Evolutionary conservation across 2,329 filamentous ascomycete genomes (phyloP).

Genomic region (Dothidotthia symphoricarpi): DNA sequence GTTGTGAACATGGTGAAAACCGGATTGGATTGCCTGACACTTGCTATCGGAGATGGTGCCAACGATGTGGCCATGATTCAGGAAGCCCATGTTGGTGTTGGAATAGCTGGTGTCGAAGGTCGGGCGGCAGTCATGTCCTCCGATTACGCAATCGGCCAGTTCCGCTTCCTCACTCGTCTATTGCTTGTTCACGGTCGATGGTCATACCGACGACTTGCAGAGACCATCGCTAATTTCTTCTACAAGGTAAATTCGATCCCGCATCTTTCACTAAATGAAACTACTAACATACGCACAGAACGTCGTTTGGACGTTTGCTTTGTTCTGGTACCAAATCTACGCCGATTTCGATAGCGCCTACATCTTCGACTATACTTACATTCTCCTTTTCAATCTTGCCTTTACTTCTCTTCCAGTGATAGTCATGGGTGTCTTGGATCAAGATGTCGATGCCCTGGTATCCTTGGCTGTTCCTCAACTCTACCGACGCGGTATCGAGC

Average conservation of each 20-base stretch:
- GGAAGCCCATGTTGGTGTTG: slow-evolving; percentile 83
- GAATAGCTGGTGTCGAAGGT: slow-evolving; percentile 83
- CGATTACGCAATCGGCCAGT: slow-evolving; percentile 87
- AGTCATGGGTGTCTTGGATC: slow-evolving; percentile 93
- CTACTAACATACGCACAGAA: slow-evolving; percentile 57
- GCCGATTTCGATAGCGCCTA: slow-evolving; percentile 96
- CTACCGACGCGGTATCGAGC: slow-evolving; percentile 92
- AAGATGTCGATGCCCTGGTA: slow-evolving; percentile 92
- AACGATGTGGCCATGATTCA: slow-evolving; percentile 96
- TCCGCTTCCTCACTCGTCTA: slow-evolving; percentile 76
- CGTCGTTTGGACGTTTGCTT: slow-evolving; percentile 92
- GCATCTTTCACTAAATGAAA: background rate
- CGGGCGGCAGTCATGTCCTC: slow-evolving; percentile 81
- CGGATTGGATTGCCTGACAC: slow-evolving; percentile 91
- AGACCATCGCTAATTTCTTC: slow-evolving; percentile 98
- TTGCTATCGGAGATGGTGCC: slow-evolving; percentile 85
- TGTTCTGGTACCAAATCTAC: slow-evolving; percentile 98
- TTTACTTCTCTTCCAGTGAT: slow-evolving; percentile 95
- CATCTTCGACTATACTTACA: slow-evolving; percentile 96
- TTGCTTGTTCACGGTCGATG: slow-evolving; percentile 79
- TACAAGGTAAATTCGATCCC: slow-evolving; percentile 67
- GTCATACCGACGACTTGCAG: slow-evolving; percentile 91
- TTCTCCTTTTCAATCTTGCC: slow-evolving; percentile 91
- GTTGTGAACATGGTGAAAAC: slow-evolving; percentile 95
- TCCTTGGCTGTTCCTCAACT: slow-evolving; percentile 93